Conservation (phyloP, 306 rosid genomes). For the Quercus berberidifolia region DNA sequence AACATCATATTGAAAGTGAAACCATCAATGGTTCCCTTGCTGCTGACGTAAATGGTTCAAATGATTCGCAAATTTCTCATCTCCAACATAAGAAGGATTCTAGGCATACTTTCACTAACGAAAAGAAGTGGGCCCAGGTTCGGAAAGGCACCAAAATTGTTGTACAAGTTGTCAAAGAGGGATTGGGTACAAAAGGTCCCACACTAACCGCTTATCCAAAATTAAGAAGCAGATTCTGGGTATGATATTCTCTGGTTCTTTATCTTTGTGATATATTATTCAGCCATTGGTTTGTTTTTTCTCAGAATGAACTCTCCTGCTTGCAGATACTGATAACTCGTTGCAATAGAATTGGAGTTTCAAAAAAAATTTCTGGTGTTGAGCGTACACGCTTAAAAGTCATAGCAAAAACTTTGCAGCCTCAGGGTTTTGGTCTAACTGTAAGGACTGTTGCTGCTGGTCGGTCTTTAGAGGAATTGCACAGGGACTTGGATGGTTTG, state of each 20-base stretch:
- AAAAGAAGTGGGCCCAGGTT: conserved; percentile 74
- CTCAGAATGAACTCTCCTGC: conserved; percentile 31
- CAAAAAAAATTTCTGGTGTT: conserved; percentile 68
- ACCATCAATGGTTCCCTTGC: conserved; percentile 27
- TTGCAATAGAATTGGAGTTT: conserved; percentile 77
- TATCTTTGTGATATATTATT: conserved; percentile 17
- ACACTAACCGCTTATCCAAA: conserved; percentile 78
- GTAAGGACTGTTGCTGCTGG: conserved; percentile 95
- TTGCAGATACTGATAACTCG: conserved; percentile 71
- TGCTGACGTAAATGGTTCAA: conserved; percentile 45
- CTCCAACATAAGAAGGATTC: conserved; percentile 46
- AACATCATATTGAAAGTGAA: conserved; percentile 49
- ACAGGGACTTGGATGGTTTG: conserved; percentile 81
- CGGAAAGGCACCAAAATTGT: conserved; percentile 83
- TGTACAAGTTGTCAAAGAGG: conserved; percentile 98
- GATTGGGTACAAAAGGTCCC: conserved; percentile 91
- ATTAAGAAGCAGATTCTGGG: conserved; percentile 98
- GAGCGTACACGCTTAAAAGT: conserved; percentile 93
- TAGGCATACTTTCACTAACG: conserved; percentile 23
- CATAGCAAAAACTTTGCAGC: conserved; percentile 93
- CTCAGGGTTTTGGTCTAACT: conserved; percentile 92
- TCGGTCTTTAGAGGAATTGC: conserved; percentile 84
- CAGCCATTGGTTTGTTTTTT: conserved; percentile 4
- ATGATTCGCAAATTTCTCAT: conserved; percentile 37
- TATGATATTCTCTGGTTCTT: conserved; percentile 26